Conservation (phyloP, 345 rosid genomes). For the Melastoma malabathricum region DNA sequence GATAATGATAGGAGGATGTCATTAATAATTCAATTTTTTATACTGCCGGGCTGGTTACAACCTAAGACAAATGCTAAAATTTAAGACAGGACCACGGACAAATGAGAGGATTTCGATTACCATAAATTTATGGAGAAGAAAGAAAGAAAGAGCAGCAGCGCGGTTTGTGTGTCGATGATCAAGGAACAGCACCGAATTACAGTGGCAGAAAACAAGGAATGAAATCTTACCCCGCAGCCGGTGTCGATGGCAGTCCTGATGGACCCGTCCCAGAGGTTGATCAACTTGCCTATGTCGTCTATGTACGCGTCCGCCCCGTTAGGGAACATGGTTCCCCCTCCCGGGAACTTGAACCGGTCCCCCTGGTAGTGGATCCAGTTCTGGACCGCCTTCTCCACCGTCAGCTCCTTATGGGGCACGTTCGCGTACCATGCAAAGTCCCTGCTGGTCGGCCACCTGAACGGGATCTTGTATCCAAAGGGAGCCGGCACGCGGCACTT, state of each 20-base stretch:
- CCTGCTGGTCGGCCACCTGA: slow-evolving; percentile 33
- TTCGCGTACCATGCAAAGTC: slow-evolving; percentile 35
- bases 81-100: too few relatives aligned
- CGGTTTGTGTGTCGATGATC: too few relatives aligned
- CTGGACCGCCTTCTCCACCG: slow-evolving; percentile 46
- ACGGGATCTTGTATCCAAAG: slow-evolving; percentile 17
- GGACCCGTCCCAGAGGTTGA: slow-evolving; percentile 11
- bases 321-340: slow-evolving; percentile 48
- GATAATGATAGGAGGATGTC: too few relatives aligned
- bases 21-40: too few relatives aligned
- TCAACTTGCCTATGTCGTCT: slow-evolving; percentile 12
- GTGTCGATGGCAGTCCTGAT: slow-evolving; percentile 15
- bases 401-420: slow-evolving; percentile 38
- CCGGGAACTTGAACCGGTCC: slow-evolving; percentile 33
- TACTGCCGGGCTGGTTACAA: too few relatives aligned
- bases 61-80: too few relatives aligned
- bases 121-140: too few relatives aligned
- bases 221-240: slow-evolving; percentile 13
- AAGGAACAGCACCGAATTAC: too few relatives aligned
- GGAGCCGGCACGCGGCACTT: slow-evolving; percentile 16
- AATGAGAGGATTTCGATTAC: too few relatives aligned
- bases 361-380: slow-evolving; percentile 39
- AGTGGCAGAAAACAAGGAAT: not conserved
- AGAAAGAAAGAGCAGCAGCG: too few relatives aligned
- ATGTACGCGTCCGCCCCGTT: slow-evolving; percentile 37